Base-by-base conservation (phyloP, 306 rosid genomes). In the Amphicarpaea edgeworthii region DNA sequence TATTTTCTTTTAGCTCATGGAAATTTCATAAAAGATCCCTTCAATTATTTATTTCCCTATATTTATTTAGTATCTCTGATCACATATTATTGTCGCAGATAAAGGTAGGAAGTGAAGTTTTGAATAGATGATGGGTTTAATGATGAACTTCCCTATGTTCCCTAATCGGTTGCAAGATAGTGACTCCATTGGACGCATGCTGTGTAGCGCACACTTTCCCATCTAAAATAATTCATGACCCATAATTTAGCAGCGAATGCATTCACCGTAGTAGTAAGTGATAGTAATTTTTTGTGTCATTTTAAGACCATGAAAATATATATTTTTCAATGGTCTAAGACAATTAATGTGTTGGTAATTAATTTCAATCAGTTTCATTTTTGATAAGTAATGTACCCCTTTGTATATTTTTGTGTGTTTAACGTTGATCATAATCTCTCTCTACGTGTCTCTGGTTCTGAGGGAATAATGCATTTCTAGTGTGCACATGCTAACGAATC, bases 91-190 rank as follows among this genome's bases (percentile, higher is more conserved):
- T n/a, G n/a, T n/a, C 12, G 11, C 43, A 42, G 53, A 24, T 10
- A 38, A 64, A 1, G n/a, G 7, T 7, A 41, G 0, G 10, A 21
- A 65, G 0, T 38, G 21, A 12, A 41, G 5, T 66, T 23, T 68
- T 45, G 7, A 45, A 55, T 49, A 24, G 8, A 46, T 32, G 16
- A 34, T 34, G 50, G 77, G 76, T 69, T 70, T 14, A 61, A 58
- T 43, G 30, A 61, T 55, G 42, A 69, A 65, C 79, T 12, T 62
- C 81, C 40, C 38, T n/a, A 9, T 30, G 45, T 78, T 34, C 65
- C 60, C 53, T 12, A 19, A 65, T 79, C 70, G 24, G 45, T 64
- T 43, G 43, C 75, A 20, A 3, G 60, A 42, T 1, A 65, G 43
- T 26, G 53, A 37, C n/a, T 69, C 58, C 34, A 49, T 20, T 42